Evolutionary conservation across 306 rosid species (phyloP), one percentile per base, ranked within the genome.

Genomic region (Arachis stenosperma): DNA sequence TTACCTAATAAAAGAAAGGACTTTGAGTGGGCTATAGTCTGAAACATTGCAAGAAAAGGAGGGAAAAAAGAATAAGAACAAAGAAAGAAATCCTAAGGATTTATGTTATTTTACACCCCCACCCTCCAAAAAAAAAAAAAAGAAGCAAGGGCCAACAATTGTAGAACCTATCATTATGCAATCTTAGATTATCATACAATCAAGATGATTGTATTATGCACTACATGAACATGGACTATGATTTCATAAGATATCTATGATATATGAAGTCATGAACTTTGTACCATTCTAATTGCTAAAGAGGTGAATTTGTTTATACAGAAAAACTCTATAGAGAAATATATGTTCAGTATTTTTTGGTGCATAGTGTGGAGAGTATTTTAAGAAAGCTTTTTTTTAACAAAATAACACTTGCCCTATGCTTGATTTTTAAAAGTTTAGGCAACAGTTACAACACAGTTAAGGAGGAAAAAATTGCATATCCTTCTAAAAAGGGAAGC

Each of bases 1-100:
- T 77, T 89, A 74, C 85, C 99, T 95, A 61, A 64, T 80, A 60
- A 74, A 48, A 39, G 11, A 76, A 78, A 78, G 43, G 51, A 78
- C 42, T 71, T 52, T 65, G 27, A 70, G 47, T 71, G 37, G 4
- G 3, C 37, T 33, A 33, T 33, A 33, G 37, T 33, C 37, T 33
- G 37, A 33, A 33, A 33, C 37, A 2, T 33, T 33, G 37, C 37
- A 33, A 22, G 4, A 40, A 40, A 30, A 70, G 48, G 33, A 33
- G 39, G 29, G 44, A 30, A 6, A 48, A 9, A 48, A 0, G 5
- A 3, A 10, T 9, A 0, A 51, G 17, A 9, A n/a, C 41, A 55
- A 29, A 66, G 60, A 75, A 66, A 33, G 39, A 48, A 33, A 70
- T 6, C 14, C 42, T 1, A 13, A 14, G 63, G 39, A 40, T 56